Conservation (phyloP, 1,139 yeast species). For the Protomyces arabidopsidicola region DNA sequence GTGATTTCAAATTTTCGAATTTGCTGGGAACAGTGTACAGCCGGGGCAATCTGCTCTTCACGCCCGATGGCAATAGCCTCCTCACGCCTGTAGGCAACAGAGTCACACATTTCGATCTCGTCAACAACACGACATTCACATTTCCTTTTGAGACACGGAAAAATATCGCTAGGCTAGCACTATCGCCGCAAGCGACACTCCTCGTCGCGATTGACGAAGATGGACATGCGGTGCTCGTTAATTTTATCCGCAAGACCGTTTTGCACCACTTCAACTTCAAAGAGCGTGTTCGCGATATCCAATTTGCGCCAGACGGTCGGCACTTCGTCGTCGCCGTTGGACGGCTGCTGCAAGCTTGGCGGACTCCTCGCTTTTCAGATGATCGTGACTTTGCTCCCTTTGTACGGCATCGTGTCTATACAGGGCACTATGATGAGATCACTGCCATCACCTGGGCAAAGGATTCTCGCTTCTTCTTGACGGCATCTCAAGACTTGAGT, state of each 20-base stretch:
- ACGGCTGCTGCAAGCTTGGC: slow-evolving; percentile 87
- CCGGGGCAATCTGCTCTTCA: slow-evolving; percentile 82
- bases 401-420: slow-evolving; percentile 79
- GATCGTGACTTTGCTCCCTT: slow-evolving; percentile 93
- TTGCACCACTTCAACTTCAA: slow-evolving; percentile 91
- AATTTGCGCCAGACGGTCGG: slow-evolving; percentile 84
- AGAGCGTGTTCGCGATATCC: slow-evolving; percentile 64
- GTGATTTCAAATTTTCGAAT: slow-evolving; percentile 60
- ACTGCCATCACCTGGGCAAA: slow-evolving; percentile 78
- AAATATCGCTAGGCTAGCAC: slow-evolving; percentile 70
- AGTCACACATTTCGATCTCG: slow-evolving; percentile 79
- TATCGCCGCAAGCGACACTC: slow-evolving; percentile 76
- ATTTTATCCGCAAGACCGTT: slow-evolving; percentile 78
- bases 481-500: slow-evolving; percentile 86
- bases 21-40: slow-evolving; percentile 90
- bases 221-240: slow-evolving; percentile 89
- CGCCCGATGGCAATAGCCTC: slow-evolving; percentile 77
- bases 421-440: slow-evolving; percentile 88
- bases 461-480: slow-evolving; percentile 80
- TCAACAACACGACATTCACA: slow-evolving; percentile 74
- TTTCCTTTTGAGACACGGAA: slow-evolving; percentile 89
- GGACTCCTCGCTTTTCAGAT: slow-evolving; percentile 65
- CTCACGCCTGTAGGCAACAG: slow-evolving; percentile 94
- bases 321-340: slow-evolving; percentile 83
- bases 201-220: slow-evolving; percentile 82